Evolutionary conservation across 2,329 filamentous ascomycete genomes (phyloP), one percentile per base, ranked within the genome.

Genomic region (Alternaria longipes): DNA sequence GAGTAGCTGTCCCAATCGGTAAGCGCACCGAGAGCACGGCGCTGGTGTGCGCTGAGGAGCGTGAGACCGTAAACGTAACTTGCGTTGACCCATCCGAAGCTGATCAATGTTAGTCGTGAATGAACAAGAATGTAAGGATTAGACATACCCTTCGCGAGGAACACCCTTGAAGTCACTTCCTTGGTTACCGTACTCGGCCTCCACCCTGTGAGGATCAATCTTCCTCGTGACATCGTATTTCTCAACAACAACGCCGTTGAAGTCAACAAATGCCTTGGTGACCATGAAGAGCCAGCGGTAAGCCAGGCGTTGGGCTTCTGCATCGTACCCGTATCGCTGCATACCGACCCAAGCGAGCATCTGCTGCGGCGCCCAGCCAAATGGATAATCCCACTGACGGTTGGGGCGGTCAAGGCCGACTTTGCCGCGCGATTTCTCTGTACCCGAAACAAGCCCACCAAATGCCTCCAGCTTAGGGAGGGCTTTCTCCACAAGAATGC

Each of bases 271-370:
- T 0, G 95, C 94, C 81, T 97, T 97, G 60, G 93, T 97, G 73
- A 97, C 93, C 94, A 98, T 98, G 78, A 94, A 97, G 54, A 97
- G 82, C 95, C 95, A 99, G 80, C 95, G 93, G 81, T 99, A 99
- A 0, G 93, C 91, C 66, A 99, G 81, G 34, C 93, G 86, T 81
- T 97, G 91, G 1, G 93, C 93, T 63, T 97, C 94, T 24, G 94
- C 91, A 28, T 90, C 89, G 77, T 97, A 98, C 56, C 94, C 93
- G 76, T 98, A 99, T 18, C 94, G 90, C 72, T 93, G 87, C 60
- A 99, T 83, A 3, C 94, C 95, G 1, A 92, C 94, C 95, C 95
- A 99, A 1, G 95, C 94, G 42, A 99, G 87, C 82, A 99, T 98
- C 83, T 99, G 95, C 83, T 99, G 95, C 32, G 95, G 95, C 56